Conservation (phyloP, 192 early-diverging fungal species). For the Umbelopsis sp. region DNA sequence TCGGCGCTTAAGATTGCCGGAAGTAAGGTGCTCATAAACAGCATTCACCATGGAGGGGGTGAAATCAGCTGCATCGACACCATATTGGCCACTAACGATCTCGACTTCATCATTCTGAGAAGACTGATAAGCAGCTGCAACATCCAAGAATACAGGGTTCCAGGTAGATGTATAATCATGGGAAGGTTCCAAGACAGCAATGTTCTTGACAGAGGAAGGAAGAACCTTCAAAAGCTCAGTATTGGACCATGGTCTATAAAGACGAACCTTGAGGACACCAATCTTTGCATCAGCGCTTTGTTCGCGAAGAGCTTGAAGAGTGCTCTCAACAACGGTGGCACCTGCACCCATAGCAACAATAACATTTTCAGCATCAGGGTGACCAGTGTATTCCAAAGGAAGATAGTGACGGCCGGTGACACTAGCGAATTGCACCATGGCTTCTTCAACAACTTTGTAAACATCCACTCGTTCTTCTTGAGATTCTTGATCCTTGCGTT, state of each 20-base stretch:
- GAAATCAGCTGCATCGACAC: slow-evolving; percentile 36
- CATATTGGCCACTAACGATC: slow-evolving; percentile 51
- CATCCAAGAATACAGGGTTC: slow-evolving; percentile 86
- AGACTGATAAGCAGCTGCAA: slow-evolving; percentile 71
- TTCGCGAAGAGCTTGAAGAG: slow-evolving; percentile 27
- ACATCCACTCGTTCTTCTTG: slow-evolving; percentile 18
- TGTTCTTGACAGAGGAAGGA: slow-evolving; percentile 63
- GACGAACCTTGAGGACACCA: slow-evolving; percentile 74
- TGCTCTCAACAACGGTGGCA: slow-evolving; percentile 48
- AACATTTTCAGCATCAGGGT: slow-evolving; percentile 66
- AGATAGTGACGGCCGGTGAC: slow-evolving; percentile 62
- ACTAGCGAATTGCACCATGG: slow-evolving; percentile 54
- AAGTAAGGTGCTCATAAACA: slow-evolving; percentile 18
- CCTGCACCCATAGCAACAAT: slow-evolving; percentile 77
- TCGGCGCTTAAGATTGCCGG: slow-evolving; percentile 20
- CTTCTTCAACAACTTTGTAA: slow-evolving; percentile 44
- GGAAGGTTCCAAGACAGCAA: slow-evolving; percentile 68
- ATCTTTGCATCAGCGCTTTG: slow-evolving; percentile 39
- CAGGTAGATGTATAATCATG: slow-evolving; percentile 62
- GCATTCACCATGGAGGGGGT: slow-evolving; percentile 23
- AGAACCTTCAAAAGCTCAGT: slow-evolving; percentile 52
- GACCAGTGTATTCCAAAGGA: slow-evolving; percentile 70
- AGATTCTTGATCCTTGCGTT: not conserved
- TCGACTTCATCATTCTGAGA: slow-evolving; percentile 40
- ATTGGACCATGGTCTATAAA: slow-evolving; percentile 79